Base-by-base conservation (phyloP, 352 stramenopile genomes). In the Phytophthora hibernalis region DNA sequence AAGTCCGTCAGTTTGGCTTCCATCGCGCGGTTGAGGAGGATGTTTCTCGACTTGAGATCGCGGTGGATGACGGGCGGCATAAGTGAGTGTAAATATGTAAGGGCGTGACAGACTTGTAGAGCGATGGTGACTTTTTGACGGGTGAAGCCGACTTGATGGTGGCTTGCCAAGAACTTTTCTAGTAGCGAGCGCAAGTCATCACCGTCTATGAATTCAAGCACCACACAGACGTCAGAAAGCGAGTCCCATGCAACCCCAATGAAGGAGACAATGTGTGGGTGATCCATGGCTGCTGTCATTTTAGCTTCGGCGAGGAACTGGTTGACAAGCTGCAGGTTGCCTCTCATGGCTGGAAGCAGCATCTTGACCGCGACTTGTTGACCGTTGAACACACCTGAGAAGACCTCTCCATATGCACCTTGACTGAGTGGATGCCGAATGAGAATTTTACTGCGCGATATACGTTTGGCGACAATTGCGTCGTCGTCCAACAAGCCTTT, bases 181-280 rank as follows among this genome's bases (percentile, higher is more conserved):
- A 87, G 54, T 0, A 87, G 57, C 10, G 52, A 50, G 16, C 67
- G 59, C 5, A 83, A 51, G 7, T 83, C 75, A n/a, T 67, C 74
- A 8, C 53, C 35, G 12, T 82, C 64, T 64, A 83, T 72, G 54
- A 63, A 79, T 40, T 86, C 77, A 8, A 76, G 58, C 5, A 86
- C 63, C 7, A 83, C 55, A 43, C 77, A 85, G 12, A 76, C 40
- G 50, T 79, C 66, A 0, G 38, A 69, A 7, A 75, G 61, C 11
- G 66, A 72, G 21, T 78, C 75, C 76, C 79, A 90, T n/a, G 82
- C 79, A 5, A 88, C 77, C 1, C 77, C 82, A 24, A 86, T 45
- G 37, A 88, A 88, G 12, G 45, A 57, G 2, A 90, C 77, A 16
- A 88, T 85, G 30, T 74, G 67, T 21, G 72, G 61, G 42, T 90